These are phyloP conservation scores for Dimocarpus longan DNA, from an alignment of 345 rosid genomes.

Conservation along the genomic window DNA sequence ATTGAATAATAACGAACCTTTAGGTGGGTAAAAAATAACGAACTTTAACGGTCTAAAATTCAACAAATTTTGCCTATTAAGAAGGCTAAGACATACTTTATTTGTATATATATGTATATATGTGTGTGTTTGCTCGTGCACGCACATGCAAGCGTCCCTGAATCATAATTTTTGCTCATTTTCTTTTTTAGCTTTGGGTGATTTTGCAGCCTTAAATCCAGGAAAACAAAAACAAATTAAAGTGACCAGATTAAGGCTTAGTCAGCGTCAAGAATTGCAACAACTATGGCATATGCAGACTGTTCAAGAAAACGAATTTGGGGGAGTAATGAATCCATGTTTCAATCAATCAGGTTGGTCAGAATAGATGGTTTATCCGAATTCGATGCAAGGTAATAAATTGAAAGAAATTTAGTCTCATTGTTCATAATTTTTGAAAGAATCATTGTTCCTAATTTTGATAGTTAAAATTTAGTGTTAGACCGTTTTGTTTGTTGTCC, in stretches of 20 bases:
- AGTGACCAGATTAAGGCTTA: constrained; percentile 23
- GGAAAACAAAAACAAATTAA: constrained; percentile 26
- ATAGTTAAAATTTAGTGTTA: neutral
- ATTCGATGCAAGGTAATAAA: constrained; percentile 9
- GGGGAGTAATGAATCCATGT: constrained; percentile 15
- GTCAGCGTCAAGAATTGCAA: neutral
- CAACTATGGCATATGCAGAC: constrained; percentile 5
- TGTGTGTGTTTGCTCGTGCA: too few relatives aligned
- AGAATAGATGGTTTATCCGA: constrained; percentile 5
- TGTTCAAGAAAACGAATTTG: constrained; percentile 20
- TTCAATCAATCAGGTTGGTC: neutral
- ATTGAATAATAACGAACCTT: too few relatives aligned
- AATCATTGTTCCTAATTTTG: neutral
- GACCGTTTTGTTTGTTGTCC: neutral
- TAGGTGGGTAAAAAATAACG: too few relatives aligned
- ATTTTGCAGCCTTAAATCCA: constrained; percentile 29
- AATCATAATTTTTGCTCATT: neutral
- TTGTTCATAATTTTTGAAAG: neutral
- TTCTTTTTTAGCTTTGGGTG: neutral
- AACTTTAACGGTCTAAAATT: too few relatives aligned
- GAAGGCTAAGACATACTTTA: neutral
- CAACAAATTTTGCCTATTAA: too few relatives aligned
- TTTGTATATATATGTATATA: neutral
- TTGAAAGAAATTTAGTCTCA: too few relatives aligned
- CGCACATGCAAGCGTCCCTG: neutral